A percentile compares a stretch with the other conserved stretches of the same genome.
Evolutionary conservation across 1,284 basidiomycete genomes (phyloP).

Genomic region (Ustilago loliicola): DNA sequence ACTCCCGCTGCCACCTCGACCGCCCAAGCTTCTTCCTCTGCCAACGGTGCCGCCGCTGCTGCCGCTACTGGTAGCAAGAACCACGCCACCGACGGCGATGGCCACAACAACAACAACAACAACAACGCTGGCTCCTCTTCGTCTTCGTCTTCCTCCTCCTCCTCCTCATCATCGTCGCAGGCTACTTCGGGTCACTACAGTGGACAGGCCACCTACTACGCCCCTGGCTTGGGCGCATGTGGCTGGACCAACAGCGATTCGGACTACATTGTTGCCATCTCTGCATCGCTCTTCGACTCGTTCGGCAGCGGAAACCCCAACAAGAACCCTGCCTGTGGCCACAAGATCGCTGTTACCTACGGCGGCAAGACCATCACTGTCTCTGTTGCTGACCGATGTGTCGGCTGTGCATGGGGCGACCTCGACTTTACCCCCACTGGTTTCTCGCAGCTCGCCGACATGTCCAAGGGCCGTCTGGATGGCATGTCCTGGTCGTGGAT

Average conservation of each 20-base stretch:
- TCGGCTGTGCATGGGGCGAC: constrained; percentile 50
- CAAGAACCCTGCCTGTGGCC: constrained; percentile 62
- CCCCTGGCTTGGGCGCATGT: constrained; percentile 64
- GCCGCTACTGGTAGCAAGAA: constrained; percentile 42
- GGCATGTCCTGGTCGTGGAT: constrained; percentile 59
- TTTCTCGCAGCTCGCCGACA: constrained; percentile 53
- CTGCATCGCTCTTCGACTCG: constrained; percentile 54
- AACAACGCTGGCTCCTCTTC: constrained; percentile 50
- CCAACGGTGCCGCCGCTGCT: constrained; percentile 25
- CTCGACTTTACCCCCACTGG: constrained; percentile 61
- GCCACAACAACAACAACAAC: constrained; percentile 9
- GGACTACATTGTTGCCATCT: constrained; percentile 66
- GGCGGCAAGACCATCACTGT: constrained; percentile 60
- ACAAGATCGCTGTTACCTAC: constrained; percentile 62
- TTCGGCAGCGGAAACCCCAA: constrained; percentile 63
- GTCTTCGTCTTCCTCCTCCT: constrained; percentile 69
- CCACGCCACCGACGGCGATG: constrained; percentile 19
- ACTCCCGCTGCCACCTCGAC: constrained; percentile 8
- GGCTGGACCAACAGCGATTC: constrained; percentile 53
- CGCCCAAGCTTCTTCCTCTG: constrained; percentile 2
- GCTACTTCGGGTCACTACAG: constrained; percentile 63
- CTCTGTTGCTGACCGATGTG: constrained; percentile 62
- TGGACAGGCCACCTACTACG: constrained; percentile 66
- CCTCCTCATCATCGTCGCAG: constrained; percentile 69
- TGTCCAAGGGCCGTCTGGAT: constrained; percentile 48